Evolutionary conservation across 345 rosid species (phyloP), one percentile per base, ranked within the genome.

Genomic region (Gynandropsis gynandra): DNA sequence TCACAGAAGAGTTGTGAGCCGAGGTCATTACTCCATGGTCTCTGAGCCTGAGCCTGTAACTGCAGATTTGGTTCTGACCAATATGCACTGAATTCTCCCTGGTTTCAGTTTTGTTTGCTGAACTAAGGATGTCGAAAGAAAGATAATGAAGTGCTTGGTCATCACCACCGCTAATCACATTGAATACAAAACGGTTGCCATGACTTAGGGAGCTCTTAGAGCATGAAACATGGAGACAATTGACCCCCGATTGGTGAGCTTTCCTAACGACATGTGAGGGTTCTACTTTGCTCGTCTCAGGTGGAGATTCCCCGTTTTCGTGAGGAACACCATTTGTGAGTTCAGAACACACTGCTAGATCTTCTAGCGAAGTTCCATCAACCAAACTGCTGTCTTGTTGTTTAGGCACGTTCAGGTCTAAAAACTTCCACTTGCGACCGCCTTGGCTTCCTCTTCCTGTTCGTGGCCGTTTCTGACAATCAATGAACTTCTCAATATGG

Each of bases 381-480:
- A 49, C 52, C 31, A 51, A 48, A 44, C 38, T 39, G 16, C 44
- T 55, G 17, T 49, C 50, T 35, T 52, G 54, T 41, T 48, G 69
- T 42, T 64, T 74, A 16, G 57, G 56, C 27, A 43, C 40, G 49
- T 58, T 58, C 37, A 60, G 17, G 54, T 66, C 63, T 47, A 76
- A 63, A 4, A 76, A 66, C 69, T 79, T 73, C 95, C 95, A 78
- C 77, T 80, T 71, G 60, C 95, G 72, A 59, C 96, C 98, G 65
- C 96, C 95, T 64, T 82, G 96, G 68, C 95, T 92, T 74, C 96
- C 96, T 63, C 98, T 81, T 39, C 96, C 95, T 13, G 93, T 92
- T 47, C 81, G 78, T 18, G 98, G 96, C 43, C 93, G 77, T 74
- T 74, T 76, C 56, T 71, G 87, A 67, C 74, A 75, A 61, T 79